Conservation (phyloP, 2,329 filamentous ascomycete genomes). For the Onygena corvina region DNA sequence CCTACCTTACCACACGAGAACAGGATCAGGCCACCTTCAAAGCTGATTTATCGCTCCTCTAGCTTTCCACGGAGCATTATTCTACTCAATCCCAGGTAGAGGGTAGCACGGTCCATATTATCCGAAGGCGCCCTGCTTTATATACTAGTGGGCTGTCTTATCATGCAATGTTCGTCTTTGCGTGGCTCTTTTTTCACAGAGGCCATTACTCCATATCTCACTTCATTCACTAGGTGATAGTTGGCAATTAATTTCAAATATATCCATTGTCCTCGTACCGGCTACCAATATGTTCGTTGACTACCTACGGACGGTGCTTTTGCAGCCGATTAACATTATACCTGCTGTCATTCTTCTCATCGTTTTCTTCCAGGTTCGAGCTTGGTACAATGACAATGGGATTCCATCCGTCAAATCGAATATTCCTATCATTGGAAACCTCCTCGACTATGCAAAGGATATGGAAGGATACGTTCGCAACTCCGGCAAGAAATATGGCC, state of each 20-base stretch:
- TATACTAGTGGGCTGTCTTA: neutral
- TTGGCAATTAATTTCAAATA: neutral
- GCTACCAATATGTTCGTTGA: slow-evolving; percentile 5
- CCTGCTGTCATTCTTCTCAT: slow-evolving; percentile 1
- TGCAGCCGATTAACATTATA: slow-evolving; percentile 8
- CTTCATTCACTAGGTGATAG: no score
- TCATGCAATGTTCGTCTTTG: neutral
- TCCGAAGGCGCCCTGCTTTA: neutral
- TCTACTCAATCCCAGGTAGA: neutral
- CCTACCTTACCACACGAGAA: no score
- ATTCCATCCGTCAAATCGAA: slow-evolving; percentile 12
- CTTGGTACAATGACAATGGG: slow-evolving; percentile 6
- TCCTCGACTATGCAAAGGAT: slow-evolving; percentile 13
- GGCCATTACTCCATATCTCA: no score
- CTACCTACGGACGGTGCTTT: slow-evolving; percentile 3
- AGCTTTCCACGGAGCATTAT: neutral
- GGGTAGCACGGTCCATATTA: no score
- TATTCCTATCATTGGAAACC: slow-evolving; percentile 13
- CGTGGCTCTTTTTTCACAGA: neutral
- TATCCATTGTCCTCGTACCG: neutral
- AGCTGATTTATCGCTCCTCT: neutral
- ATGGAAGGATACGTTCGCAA: slow-evolving; percentile 10
- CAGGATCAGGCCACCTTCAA: neutral
- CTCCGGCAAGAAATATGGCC: slow-evolving; percentile 10
- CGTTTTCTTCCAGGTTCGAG: slow-evolving; percentile 2